These are phyloP conservation scores for Morella rubra DNA, from an alignment of 306 rosid species.

Conservation along the genomic window DNA sequence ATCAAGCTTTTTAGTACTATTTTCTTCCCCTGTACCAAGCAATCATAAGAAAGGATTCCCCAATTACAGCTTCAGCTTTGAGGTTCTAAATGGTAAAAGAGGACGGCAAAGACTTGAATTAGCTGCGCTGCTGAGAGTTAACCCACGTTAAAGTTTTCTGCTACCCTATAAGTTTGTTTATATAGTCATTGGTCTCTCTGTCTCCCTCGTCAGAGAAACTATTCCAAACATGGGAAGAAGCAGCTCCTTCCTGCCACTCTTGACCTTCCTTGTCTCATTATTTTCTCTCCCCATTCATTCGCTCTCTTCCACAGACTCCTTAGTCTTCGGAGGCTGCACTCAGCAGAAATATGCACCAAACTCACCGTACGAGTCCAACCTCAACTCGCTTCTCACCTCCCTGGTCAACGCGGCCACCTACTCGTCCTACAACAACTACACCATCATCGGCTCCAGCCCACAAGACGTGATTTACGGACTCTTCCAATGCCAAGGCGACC, in stretches of 20 bases:
- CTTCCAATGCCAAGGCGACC: slow-evolving; percentile 94
- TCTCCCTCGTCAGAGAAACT: not conserved
- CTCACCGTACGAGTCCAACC: slow-evolving; percentile 71
- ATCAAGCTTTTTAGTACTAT: not conserved
- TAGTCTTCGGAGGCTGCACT: slow-evolving; percentile 86
- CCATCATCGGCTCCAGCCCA: slow-evolving; percentile 49
- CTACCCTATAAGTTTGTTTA: not conserved
- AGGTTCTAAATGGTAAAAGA: not conserved
- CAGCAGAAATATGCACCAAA: slow-evolving; percentile 51
- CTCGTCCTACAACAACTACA: slow-evolving; percentile 78
- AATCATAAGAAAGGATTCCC: not conserved
- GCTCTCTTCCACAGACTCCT: slow-evolving; percentile 41
- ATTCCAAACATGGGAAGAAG: slow-evolving; percentile 3
- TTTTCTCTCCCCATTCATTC: slow-evolving; percentile 12
- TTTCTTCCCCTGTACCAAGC: not conserved
- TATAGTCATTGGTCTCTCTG: not conserved
- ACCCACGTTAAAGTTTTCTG: not conserved
- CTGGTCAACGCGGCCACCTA: slow-evolving; percentile 87
- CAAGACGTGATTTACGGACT: slow-evolving; percentile 64
- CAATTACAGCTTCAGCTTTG: not conserved
- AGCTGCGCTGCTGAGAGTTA: not conserved
- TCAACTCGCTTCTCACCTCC: slow-evolving; percentile 85
- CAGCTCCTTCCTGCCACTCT: not conserved
- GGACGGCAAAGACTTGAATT: not conserved
- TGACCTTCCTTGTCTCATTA: slow-evolving; percentile 7